A percentile compares a stretch with the other conserved stretches of the same genome.
phyloP scores from a whole-genome alignment of 768 basidiomycete genomes.

The Asterophora lycoperdoides region DNA sequence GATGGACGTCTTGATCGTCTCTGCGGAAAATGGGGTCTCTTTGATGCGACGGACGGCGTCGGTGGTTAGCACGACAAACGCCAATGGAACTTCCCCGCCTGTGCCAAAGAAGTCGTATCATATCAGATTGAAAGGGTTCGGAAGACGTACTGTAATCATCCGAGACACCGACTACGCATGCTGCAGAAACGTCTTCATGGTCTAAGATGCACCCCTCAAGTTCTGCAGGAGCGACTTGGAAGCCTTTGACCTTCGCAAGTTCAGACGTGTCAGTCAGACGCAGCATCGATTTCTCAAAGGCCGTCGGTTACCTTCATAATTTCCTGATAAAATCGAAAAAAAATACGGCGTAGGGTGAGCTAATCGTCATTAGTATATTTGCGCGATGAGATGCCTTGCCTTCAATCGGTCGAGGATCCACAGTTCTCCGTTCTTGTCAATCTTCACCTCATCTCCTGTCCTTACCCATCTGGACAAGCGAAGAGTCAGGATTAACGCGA shows the following conservation, averaged over 20 bases:
- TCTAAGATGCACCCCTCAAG: conserved; percentile 62
- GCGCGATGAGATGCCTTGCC: conserved; percentile 23
- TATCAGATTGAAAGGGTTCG: background rate
- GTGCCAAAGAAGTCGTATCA: background rate
- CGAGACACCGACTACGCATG: conserved; percentile 61
- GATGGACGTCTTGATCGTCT: conserved; percentile 42
- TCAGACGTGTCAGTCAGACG: conserved; percentile 14
- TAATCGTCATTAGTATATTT: too few species aligned
- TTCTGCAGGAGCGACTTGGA: conserved; percentile 74
- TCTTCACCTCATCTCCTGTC: conserved; percentile 62
- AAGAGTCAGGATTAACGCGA: background rate
- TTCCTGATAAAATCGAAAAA: conserved; percentile 26
- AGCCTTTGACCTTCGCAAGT: conserved; percentile 53
- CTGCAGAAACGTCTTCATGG: conserved; percentile 55
- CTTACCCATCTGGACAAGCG: conserved; percentile 51
- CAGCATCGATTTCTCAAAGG: conserved; percentile 10
- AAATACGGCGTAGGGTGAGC: too few species aligned
- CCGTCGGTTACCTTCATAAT: conserved; percentile 41
- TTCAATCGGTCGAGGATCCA: conserved; percentile 64
- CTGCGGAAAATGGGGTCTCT: conserved; percentile 23
- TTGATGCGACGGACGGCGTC: conserved; percentile 34
- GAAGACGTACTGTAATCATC: conserved; percentile 54
- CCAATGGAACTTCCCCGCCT: conserved; percentile 68
- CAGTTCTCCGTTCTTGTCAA: conserved; percentile 51
- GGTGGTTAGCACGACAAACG: conserved; percentile 53